Evolutionary conservation across 1,139 yeast genomes (phyloP).

Genomic region (Protomyces gravidus): DNA sequence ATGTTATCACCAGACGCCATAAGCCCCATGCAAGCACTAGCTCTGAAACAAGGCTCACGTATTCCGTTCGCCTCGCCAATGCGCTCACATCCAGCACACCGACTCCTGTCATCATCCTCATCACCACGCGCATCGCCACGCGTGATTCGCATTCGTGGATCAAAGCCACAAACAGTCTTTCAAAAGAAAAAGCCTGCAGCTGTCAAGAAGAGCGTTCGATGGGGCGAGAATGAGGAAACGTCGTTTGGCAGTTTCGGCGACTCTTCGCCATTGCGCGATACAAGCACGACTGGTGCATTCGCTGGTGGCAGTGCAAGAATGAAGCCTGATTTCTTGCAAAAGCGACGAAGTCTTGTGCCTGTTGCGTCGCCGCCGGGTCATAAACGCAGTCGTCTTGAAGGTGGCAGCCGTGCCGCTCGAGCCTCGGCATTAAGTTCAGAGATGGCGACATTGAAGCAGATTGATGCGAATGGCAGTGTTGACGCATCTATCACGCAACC

Average conservation of each 20-base stretch:
- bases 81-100: constrained; percentile 1
- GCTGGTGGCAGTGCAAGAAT: not conserved
- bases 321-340: not conserved
- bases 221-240: constrained; percentile 14
- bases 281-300: not conserved
- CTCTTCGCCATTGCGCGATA: not conserved
- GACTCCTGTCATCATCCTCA: constrained; percentile 8
- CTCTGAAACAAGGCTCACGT: constrained; percentile 5
- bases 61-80: constrained; percentile 16
- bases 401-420: not conserved
- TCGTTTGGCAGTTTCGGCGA: not conserved
- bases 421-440: not conserved
- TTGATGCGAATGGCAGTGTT: constrained; percentile 1
- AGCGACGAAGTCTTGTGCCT: constrained; percentile 22
- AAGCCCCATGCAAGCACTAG: not conserved
- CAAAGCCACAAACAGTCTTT: constrained; percentile 18
- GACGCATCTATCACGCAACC: not conserved
- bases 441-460: not conserved
- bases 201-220: constrained; percentile 20
- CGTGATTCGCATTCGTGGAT: not conserved
- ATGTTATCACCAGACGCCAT: not conserved
- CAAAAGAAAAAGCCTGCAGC: constrained; percentile 10
- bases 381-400: constrained; percentile 7
- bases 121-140: constrained; percentile 24
- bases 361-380: constrained; percentile 20